These are phyloP conservation scores for Magnolia officinalis DNA, from an alignment of 164 flowering plant genomes.

Conservation along the genomic window DNA sequence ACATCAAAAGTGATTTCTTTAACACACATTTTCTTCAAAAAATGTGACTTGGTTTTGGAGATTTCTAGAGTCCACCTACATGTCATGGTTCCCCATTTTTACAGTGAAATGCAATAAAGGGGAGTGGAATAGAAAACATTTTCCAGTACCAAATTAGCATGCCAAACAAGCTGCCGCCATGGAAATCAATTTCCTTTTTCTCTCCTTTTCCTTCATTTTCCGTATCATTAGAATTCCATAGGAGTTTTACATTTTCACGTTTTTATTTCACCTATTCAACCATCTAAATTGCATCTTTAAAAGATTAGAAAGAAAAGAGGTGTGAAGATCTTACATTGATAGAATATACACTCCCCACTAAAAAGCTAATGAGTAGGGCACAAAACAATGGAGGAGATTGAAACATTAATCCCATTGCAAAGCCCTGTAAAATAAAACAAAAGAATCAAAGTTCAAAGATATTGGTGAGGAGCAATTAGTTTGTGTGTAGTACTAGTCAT, in stretches of 20 bases:
- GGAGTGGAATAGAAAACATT: not conserved
- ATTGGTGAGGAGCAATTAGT: not conserved
- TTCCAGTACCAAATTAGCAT: not conserved
- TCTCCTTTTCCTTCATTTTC: no score
- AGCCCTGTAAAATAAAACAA: constrained; percentile 31
- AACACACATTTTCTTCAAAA: no score
- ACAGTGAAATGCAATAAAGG: not conserved
- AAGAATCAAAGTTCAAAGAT: not conserved
- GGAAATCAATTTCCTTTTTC: not conserved
- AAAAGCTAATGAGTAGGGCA: constrained; percentile 35
- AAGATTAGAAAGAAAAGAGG: not conserved
- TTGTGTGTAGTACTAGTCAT: not conserved
- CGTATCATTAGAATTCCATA: not conserved
- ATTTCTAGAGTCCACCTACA: no score
- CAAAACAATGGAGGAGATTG: constrained; percentile 37
- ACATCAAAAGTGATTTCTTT: no score
- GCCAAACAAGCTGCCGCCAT: not conserved
- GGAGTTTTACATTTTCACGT: no score
- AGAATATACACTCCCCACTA: constrained; percentile 50
- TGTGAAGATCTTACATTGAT: constrained; percentile 32
- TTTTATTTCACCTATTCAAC: no score
- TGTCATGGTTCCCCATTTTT: no score
- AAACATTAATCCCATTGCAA: constrained; percentile 30
- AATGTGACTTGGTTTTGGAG: no score
- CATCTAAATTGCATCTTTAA: not conserved